Percentiles rank a stretch among this genome's conserved stretches.
Evolutionary conservation across 208 protist genomes (phyloP).

Genomic region (Entamoeba moshkovskii): DNA sequence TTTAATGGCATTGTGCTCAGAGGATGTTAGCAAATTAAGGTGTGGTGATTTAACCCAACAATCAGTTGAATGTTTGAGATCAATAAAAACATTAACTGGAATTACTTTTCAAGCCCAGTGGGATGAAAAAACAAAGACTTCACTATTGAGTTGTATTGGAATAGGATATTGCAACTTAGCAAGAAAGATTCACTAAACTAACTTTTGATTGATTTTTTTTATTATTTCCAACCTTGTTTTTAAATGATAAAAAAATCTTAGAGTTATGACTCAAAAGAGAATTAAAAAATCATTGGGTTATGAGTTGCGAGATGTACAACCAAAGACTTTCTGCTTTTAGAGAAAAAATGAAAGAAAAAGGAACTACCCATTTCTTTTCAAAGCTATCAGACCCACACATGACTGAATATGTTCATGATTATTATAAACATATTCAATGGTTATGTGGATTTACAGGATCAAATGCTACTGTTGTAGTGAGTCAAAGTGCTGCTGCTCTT

Average conservation of each 20-base stretch:
- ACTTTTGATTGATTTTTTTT: not conserved
- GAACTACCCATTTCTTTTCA: not conserved
- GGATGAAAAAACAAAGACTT: conserved; percentile 36
- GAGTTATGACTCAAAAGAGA: not conserved
- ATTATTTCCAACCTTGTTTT: not conserved
- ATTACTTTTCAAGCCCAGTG: conserved; percentile 32
- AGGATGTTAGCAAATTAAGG: conserved; percentile 47
- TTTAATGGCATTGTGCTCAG: conserved; percentile 49
- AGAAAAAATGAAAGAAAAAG: not conserved
- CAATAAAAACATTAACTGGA: not conserved
- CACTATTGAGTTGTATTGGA: conserved; percentile 48
- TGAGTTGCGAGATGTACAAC: not conserved
- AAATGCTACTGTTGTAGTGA: not conserved
- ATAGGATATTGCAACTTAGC: conserved; percentile 47
- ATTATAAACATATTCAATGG: not conserved
- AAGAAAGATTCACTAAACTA: conserved; percentile 26
- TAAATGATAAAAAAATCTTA: not conserved
- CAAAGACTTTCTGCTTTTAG: not conserved
- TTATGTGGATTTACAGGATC: not conserved
- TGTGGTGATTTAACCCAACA: conserved; percentile 44
- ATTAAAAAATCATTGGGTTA: not conserved
- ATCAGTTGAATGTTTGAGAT: conserved; percentile 24
- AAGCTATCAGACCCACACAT: not conserved
- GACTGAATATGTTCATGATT: not conserved
- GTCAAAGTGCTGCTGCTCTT: not conserved